Evolutionary conservation across 1,139 yeast genomes (phyloP).

Genomic region (Suhomyces coccinellae): DNA sequence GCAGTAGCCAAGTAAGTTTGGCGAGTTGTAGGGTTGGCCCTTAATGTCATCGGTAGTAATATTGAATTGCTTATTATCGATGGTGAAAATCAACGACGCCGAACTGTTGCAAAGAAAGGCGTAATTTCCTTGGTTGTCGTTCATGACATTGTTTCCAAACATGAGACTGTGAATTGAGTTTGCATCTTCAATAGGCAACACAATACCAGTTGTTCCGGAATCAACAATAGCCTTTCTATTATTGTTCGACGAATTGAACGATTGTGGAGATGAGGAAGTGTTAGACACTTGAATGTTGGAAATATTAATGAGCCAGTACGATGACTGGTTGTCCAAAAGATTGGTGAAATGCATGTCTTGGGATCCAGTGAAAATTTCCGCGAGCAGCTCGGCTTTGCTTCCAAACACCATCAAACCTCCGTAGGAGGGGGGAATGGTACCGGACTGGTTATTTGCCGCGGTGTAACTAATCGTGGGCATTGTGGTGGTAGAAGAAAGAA

Average conservation of each 20-base stretch:
- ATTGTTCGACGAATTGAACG: constrained; percentile 7
- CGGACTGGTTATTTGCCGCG: constrained; percentile 4
- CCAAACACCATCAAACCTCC: constrained; percentile 35
- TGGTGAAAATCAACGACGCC: constrained; percentile 33
- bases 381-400: constrained; percentile 18
- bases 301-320: constrained; percentile 56
- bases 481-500: constrained; percentile 21
- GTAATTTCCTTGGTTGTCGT: constrained; percentile 57
- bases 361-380: constrained; percentile 1
- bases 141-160: constrained; percentile 47
- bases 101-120: constrained; percentile 55
- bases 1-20: constrained; percentile 50
- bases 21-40: constrained; percentile 45
- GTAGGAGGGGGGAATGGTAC: constrained; percentile 8
- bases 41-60: constrained; percentile 43
- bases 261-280: constrained; percentile 18
- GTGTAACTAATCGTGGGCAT: constrained; percentile 16
- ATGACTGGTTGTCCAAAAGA: constrained; percentile 36
- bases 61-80: constrained; percentile 44
- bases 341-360: constrained; percentile 31
- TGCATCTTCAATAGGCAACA: constrained; percentile 60
- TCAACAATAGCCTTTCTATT: constrained; percentile 54
- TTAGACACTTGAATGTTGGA: constrained; percentile 34
- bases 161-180: constrained; percentile 43
- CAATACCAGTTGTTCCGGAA: constrained; percentile 66